These are phyloP conservation scores for Cryptococcus sp. DNA, from an alignment of 1,284 basidiomycete genomes.

Conservation along the genomic window DNA sequence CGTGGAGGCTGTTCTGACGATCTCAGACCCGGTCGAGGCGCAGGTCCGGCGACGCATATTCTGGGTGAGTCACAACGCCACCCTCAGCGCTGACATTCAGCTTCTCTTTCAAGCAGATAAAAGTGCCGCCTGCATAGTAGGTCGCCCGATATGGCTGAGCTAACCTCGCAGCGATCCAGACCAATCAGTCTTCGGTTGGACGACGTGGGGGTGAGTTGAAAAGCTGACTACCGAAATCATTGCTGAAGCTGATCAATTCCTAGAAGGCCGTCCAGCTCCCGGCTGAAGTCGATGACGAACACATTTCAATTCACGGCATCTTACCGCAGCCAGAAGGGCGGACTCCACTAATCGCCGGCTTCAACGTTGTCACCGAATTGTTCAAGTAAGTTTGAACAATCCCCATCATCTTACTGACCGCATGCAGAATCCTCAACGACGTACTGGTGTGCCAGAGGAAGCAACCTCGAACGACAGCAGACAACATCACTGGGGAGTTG, in stretches of 20 bases:
- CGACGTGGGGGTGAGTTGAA: conserved; percentile 25
- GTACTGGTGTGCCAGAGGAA: conserved; percentile 40
- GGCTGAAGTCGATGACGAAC: conserved; percentile 50
- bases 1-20: neutral
- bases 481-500: conserved; percentile 25
- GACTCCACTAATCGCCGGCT: conserved; percentile 45
- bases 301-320: conserved; percentile 45
- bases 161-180: conserved; percentile 28
- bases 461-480: conserved; percentile 32
- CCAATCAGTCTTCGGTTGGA: conserved; percentile 40
- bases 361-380: conserved; percentile 46
- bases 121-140: conserved; percentile 39
- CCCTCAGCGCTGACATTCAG: conserved; percentile 12
- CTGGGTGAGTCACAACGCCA: conserved; percentile 26
- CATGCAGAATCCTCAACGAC: conserved; percentile 40
- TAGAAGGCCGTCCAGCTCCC: conserved; percentile 32
- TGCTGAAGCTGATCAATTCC: neutral
- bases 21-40: conserved; percentile 37
- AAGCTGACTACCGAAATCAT: too few relatives aligned
- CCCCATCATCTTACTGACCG: neutral
- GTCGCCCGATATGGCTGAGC: conserved; percentile 1
- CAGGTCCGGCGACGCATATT: conserved; percentile 44
- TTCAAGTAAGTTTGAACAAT: conserved; percentile 25
- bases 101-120: conserved; percentile 51
- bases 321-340: conserved; percentile 39